Evolutionary conservation across 2,329 filamentous ascomycete species (phyloP).

Genomic region (Fusarium sp.): DNA sequence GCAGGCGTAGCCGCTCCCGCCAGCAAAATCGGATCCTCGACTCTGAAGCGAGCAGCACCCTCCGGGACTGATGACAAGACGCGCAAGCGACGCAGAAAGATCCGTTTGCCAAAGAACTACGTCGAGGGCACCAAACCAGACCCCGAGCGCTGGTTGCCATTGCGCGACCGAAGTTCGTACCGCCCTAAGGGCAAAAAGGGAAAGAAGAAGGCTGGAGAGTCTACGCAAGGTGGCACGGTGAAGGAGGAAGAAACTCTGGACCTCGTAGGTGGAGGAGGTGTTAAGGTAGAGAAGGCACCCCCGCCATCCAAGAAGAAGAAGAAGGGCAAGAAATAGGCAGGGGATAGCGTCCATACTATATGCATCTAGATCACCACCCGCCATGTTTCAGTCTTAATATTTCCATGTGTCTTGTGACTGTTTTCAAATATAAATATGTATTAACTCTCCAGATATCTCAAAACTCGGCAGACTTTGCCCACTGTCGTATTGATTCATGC

Average conservation of each 20-base stretch:
- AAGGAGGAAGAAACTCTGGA: slow-evolving; percentile 77
- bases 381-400: neutral
- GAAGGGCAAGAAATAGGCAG: slow-evolving; percentile 65
- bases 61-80: slow-evolving; percentile 54
- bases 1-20: slow-evolving; percentile 68
- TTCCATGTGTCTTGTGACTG: neutral
- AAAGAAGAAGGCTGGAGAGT: slow-evolving; percentile 80
- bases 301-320: slow-evolving; percentile 62
- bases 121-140: slow-evolving; percentile 85
- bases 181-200: slow-evolving; percentile 92
- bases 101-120: slow-evolving; percentile 77
- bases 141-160: slow-evolving; percentile 91
- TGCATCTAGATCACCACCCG: neutral
- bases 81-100: slow-evolving; percentile 68
- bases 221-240: slow-evolving; percentile 87
- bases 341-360: slow-evolving; percentile 2
- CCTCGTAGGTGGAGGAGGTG: slow-evolving; percentile 71
- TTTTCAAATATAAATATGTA: neutral
- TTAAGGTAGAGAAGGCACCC: slow-evolving; percentile 72
- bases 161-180: slow-evolving; percentile 90
- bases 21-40: slow-evolving; percentile 50
- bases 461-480: neutral
- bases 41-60: slow-evolving; percentile 63
- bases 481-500: neutral
- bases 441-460: neutral